Percentiles rank a stretch among this genome's conserved stretches.
Evolutionary conservation across 1,284 basidiomycete genomes (phyloP).

Genomic region (Heliocybe sulcata): DNA sequence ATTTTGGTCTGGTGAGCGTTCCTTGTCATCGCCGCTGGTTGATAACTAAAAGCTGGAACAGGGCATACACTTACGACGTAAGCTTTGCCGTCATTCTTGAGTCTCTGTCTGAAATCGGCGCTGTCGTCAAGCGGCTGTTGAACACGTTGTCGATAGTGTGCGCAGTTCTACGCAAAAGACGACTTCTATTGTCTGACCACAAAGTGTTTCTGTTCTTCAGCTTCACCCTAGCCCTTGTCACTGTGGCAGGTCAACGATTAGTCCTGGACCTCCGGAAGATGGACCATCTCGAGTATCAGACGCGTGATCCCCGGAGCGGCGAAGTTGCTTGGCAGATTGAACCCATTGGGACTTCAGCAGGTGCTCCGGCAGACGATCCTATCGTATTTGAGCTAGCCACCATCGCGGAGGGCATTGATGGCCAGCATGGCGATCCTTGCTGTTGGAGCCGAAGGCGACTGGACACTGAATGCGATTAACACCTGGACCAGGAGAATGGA

Average conservation of each 20-base stretch:
- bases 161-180: not conserved
- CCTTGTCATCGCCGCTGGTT: not conserved
- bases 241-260: slow-evolving; percentile 14
- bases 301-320: not conserved
- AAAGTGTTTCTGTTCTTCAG: not conserved
- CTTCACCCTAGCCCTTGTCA: slow-evolving; percentile 15
- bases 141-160: not conserved
- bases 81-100: not conserved
- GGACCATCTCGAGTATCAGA: slow-evolving; percentile 5
- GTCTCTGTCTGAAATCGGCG: not conserved
- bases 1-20: not conserved
- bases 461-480: not conserved
- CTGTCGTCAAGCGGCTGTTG: not conserved
- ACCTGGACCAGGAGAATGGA: too few species aligned
- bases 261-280: slow-evolving; percentile 16
- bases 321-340: not conserved
- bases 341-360: not conserved
- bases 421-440: not conserved
- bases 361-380: not conserved
- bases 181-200: too few species aligned
- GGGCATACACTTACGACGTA: not conserved
- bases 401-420: not conserved
- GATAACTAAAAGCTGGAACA: not conserved
- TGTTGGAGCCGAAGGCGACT: not conserved
- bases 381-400: not conserved